A percentile compares a stretch with the other conserved stretches of the same genome.
phyloP scores from a whole-genome alignment of 768 basidiomycete genomes.

The Mycena olivaceomarginata region DNA sequence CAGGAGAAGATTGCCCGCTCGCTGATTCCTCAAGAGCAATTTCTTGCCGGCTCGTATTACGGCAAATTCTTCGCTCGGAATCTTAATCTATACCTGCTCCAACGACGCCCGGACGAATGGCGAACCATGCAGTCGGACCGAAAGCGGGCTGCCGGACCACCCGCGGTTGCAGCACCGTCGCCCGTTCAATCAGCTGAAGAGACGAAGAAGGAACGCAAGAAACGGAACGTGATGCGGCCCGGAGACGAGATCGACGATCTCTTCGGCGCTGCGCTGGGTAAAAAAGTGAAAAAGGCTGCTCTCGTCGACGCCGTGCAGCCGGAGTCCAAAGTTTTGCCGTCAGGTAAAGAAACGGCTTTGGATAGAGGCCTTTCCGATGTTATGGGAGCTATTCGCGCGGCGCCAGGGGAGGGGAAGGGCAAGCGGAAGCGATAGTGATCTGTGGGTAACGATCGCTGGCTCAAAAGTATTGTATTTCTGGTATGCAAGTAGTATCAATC shows the following conservation, averaged over 20 bases:
- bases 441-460: slow-evolving; percentile 1
- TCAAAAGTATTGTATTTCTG: slow-evolving; percentile 36
- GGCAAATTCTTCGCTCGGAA: slow-evolving; percentile 92
- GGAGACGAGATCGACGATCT: slow-evolving; percentile 87
- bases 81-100: slow-evolving; percentile 85
- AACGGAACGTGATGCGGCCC: slow-evolving; percentile 66
- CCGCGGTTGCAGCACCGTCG: background rate
- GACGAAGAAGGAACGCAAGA: slow-evolving; percentile 53
- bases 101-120: slow-evolving; percentile 92
- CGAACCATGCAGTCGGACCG: slow-evolving; percentile 77
- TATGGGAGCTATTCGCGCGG: slow-evolving; percentile 76
- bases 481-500: slow-evolving; percentile 20
- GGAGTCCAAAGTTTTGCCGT: slow-evolving; percentile 33
- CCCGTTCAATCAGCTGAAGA: slow-evolving; percentile 6
- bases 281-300: slow-evolving; percentile 75
- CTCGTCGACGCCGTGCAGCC: slow-evolving; percentile 50
- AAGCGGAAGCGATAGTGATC: slow-evolving; percentile 47
- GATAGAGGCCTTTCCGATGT: slow-evolving; percentile 69
- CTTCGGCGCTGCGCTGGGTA: slow-evolving; percentile 76
- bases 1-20: slow-evolving; percentile 96
- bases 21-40: slow-evolving; percentile 81
- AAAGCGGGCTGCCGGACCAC: slow-evolving; percentile 41
- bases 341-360: slow-evolving; percentile 37
- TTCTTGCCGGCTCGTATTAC: slow-evolving; percentile 85
- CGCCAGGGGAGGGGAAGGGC: slow-evolving; percentile 68